phyloP scores from a whole-genome alignment of 352 stramenopile genomes.

The Salisapilia sapeloensis region DNA sequence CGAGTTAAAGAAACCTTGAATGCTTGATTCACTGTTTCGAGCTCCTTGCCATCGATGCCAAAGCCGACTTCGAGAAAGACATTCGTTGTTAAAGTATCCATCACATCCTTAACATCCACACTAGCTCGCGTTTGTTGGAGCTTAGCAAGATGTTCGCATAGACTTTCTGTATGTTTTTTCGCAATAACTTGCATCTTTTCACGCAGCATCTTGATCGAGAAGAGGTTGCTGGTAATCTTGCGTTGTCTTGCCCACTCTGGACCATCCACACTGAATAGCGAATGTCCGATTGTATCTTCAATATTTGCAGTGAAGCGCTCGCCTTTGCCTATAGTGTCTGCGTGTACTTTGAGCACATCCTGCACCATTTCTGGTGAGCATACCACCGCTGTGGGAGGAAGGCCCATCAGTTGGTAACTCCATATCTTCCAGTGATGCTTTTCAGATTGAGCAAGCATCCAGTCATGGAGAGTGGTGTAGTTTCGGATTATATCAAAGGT shows the following conservation, averaged over 20 bases:
- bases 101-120: slow-evolving; percentile 27
- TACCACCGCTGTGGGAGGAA: no score
- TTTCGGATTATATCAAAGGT: no score
- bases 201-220: slow-evolving; percentile 36
- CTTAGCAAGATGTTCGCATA: slow-evolving; percentile 13
- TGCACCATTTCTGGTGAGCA: no score
- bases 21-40: slow-evolving; percentile 10
- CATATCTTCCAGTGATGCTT: no score
- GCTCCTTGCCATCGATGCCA: slow-evolving; percentile 22
- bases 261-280: slow-evolving; percentile 31
- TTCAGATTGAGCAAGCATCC: no score
- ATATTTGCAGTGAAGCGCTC: slow-evolving; percentile 17
- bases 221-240: slow-evolving; percentile 75
- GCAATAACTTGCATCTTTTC: slow-evolving; percentile 20
- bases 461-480: no score
- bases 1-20: no score
- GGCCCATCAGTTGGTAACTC: no score
- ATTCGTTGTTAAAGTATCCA: slow-evolving; percentile 46
- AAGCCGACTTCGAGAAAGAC: slow-evolving; percentile 64
- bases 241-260: slow-evolving; percentile 38
- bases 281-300: slow-evolving; percentile 19
- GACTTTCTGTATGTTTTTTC: slow-evolving; percentile 7
- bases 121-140: slow-evolving; percentile 2
- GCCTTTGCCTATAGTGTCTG: slow-evolving; percentile 11
- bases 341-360: slow-evolving; percentile 1